phyloP scores from a whole-genome alignment of 495 filamentous ascomycete species.

The Neurospora tetrasperma region DNA sequence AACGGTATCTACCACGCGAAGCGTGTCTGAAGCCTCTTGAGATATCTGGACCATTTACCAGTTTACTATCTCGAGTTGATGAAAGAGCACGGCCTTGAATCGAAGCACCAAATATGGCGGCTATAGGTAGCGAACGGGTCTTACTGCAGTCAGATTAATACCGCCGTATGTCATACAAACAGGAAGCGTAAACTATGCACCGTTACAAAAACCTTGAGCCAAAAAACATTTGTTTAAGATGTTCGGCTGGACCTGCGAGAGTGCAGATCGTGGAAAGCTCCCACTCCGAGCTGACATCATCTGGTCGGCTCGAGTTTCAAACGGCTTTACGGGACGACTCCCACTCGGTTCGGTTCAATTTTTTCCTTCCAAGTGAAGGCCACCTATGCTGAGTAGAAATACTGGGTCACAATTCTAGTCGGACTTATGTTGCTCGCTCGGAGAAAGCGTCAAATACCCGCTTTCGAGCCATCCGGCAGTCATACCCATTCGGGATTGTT shows the following conservation, averaged over 20 bases:
- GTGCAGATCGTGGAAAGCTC: background rate
- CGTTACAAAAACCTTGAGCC: background rate
- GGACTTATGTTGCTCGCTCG: background rate
- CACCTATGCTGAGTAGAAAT: background rate
- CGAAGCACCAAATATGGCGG: background rate
- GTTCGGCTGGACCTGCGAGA: background rate
- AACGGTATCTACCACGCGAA: slow-evolving; percentile 5
- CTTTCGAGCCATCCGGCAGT: background rate
- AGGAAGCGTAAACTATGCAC: background rate
- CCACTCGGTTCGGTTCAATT: background rate
- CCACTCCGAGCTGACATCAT: background rate
- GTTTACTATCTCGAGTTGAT: background rate
- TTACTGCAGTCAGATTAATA: background rate
- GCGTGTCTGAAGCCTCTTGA: background rate
- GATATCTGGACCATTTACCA: background rate
- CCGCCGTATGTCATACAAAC: background rate
- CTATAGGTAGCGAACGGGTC: background rate
- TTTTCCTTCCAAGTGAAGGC: background rate
- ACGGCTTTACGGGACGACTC: background rate
- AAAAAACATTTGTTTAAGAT: background rate
- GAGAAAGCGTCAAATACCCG: background rate
- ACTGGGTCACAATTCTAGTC: background rate
- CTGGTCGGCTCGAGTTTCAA: background rate
- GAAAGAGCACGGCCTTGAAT: background rate
- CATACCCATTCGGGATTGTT: background rate